Evolutionary conservation across 2,329 filamentous ascomycete genomes (phyloP).

Genomic region (Xylariaceae sp.): DNA sequence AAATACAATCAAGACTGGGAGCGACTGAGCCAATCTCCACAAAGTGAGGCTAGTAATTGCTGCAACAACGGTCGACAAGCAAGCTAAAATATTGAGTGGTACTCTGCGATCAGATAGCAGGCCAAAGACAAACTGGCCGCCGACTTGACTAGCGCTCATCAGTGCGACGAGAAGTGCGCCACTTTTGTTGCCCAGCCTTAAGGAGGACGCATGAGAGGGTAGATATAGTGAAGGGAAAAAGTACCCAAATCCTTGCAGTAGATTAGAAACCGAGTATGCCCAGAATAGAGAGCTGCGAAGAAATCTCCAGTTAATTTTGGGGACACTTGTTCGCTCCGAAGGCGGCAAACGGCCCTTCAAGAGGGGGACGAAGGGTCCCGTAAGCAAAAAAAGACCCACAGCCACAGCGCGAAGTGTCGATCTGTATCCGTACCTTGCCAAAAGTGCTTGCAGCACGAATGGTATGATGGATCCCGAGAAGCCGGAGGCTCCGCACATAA

Average conservation of each 20-base stretch:
- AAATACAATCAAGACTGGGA: slow-evolving; percentile 55
- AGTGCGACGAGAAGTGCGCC: slow-evolving; percentile 55
- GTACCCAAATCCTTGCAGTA: slow-evolving; percentile 59
- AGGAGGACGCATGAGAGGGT: slow-evolving; percentile 51
- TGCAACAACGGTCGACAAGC: slow-evolving; percentile 52
- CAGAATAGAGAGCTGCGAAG: slow-evolving; percentile 54
- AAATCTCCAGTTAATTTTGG: slow-evolving; percentile 44
- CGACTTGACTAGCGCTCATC: slow-evolving; percentile 56
- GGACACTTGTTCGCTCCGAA: slow-evolving; percentile 34
- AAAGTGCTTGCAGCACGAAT: slow-evolving; percentile 46
- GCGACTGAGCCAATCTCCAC: slow-evolving; percentile 56
- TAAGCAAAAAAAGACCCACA: slow-evolving; percentile 44
- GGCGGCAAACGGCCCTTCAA: slow-evolving; percentile 44
- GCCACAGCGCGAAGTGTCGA: slow-evolving; percentile 46
- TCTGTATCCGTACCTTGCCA: slow-evolving; percentile 46
- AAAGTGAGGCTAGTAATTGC: slow-evolving; percentile 54
- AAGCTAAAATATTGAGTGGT: slow-evolving; percentile 46
- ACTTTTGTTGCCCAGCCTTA: slow-evolving; percentile 43
- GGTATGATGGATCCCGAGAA: slow-evolving; percentile 43
- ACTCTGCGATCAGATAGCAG: slow-evolving; percentile 54
- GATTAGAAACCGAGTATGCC: slow-evolving; percentile 55
- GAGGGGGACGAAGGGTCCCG: slow-evolving; percentile 47
- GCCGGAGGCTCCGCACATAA: slow-evolving; percentile 42
- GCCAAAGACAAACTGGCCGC: slow-evolving; percentile 57
- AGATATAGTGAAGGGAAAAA: slow-evolving; percentile 59